Base-by-base conservation (phyloP, 768 basidiomycete genomes). In the Suillus occidentalis region DNA sequence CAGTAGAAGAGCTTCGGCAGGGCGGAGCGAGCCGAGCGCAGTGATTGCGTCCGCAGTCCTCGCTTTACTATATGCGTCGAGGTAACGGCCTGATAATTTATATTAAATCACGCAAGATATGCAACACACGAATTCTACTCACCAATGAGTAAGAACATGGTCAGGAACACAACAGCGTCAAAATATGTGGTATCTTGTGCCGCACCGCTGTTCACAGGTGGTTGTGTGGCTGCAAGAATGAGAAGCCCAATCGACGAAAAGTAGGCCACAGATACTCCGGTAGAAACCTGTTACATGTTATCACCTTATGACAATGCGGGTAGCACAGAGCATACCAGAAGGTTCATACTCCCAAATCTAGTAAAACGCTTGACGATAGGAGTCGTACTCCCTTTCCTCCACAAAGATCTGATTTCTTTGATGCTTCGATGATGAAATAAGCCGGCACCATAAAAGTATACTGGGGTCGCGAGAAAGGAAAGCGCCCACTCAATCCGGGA, bases 301-400 rank as follows among this genome's bases (percentile, higher is more conserved):
- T 34, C 9, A 40, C 18, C 4, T 20, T 10, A 10, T 58, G 25
- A 31, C 16, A 22, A 28, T 2, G 20, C 4, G 25, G 20, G n/a
- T 2, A 12, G 28, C 18, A 8, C 0, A 20, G 73, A 66, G 9
- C 73, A 69, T 53, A 91, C 92, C 28, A 95, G 80, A 22, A 93
- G 82, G 72, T 94, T 93, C 94, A 95, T 95, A 70, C 89, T 91
- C 0, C 94, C 94, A 70, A 94, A 95, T 18, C 83, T 80, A 61
- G 87, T 80, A 63, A 93, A 85, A 0, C 89, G 83, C 52, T 78
- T 78, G 69, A 83, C 77, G 39, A 88, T 77, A 2, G 89, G 84
- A 1, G 81, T 82, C 3, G 79, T 72, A 67, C 84, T 89, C 22
- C 84, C 81, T 57, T 69, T 81, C 63, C 79, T 79, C 89, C 89